phyloP scores from a whole-genome alignment of 2,329 filamentous ascomycete genomes.

The Sporothrix brasiliensis region DNA sequence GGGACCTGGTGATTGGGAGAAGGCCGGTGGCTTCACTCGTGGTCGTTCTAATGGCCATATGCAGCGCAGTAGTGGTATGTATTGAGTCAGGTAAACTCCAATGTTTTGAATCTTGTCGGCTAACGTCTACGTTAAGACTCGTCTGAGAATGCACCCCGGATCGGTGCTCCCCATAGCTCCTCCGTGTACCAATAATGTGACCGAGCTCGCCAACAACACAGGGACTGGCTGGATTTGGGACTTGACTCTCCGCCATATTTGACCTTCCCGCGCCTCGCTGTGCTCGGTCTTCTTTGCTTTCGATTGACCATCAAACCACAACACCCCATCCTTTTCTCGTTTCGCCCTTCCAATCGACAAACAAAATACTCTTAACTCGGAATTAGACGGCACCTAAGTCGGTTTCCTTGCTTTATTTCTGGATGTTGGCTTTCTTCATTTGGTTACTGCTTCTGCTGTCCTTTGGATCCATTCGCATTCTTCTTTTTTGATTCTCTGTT shows the following conservation, averaged over 20 bases:
- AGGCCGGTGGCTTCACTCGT: slow-evolving; percentile 57
- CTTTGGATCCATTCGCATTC: not conserved
- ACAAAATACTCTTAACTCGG: slow-evolving; percentile 10
- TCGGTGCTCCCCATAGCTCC: not conserved
- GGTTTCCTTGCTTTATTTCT: slow-evolving; percentile 3
- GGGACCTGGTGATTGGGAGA: slow-evolving; percentile 63
- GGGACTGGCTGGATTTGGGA: not conserved
- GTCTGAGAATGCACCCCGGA: not conserved
- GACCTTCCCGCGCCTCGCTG: not conserved
- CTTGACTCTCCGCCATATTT: not conserved
- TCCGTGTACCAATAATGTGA: slow-evolving; percentile 17
- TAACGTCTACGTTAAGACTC: not conserved
- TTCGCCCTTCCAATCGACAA: not conserved
- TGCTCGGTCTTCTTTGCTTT: not conserved
- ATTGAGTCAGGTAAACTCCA: not conserved
- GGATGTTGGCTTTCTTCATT: not conserved
- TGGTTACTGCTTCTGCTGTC: no score
- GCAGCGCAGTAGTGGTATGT: slow-evolving; percentile 61
- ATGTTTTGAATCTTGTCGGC: not conserved
- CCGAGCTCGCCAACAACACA: not conserved
- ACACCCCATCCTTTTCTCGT: not conserved
- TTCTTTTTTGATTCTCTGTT: slow-evolving; percentile 1
- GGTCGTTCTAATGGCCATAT: slow-evolving; percentile 62
- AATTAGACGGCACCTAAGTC: not conserved
- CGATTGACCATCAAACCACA: not conserved